These are phyloP conservation scores for Diaporthe ilicicola DNA, from an alignment of 2,329 filamentous ascomycete genomes.

Conservation along the genomic window DNA sequence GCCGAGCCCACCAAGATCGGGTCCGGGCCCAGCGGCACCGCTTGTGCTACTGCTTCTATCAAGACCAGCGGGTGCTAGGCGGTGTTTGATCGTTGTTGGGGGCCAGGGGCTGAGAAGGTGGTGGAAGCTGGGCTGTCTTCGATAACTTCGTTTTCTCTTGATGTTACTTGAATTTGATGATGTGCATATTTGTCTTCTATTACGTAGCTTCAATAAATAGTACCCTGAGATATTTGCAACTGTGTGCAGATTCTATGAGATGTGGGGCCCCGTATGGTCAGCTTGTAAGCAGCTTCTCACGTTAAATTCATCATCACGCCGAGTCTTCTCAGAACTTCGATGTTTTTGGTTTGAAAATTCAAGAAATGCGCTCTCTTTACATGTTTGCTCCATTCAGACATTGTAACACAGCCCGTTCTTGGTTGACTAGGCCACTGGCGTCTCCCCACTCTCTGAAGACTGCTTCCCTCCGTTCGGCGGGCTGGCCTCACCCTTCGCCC, in stretches of 20 bases:
- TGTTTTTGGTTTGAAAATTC: not conserved
- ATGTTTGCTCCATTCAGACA: not conserved
- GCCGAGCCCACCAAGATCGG: conserved; percentile 39
- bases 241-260: not conserved
- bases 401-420: not conserved
- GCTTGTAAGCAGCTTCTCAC: too few species aligned
- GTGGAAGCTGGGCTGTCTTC: too few species aligned
- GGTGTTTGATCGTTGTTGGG: too few species aligned
- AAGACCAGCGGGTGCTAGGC: conserved; percentile 39
- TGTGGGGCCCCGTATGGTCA: too few species aligned
- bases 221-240: not conserved
- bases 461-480: conserved; percentile 29
- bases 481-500: conserved; percentile 27
- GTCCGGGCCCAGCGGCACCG: conserved; percentile 35
- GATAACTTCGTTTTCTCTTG: not conserved
- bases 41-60: conserved; percentile 34
- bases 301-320: too few species aligned
- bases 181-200: not conserved
- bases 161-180: not conserved
- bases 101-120: not conserved
- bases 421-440: not conserved
- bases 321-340: too few species aligned
- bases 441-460: conserved; percentile 28
- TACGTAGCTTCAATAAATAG: not conserved
- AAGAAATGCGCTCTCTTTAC: not conserved